These are phyloP conservation scores for Scheffersomyces amazonensis DNA, from an alignment of 805 yeast species.

Conservation along the genomic window DNA sequence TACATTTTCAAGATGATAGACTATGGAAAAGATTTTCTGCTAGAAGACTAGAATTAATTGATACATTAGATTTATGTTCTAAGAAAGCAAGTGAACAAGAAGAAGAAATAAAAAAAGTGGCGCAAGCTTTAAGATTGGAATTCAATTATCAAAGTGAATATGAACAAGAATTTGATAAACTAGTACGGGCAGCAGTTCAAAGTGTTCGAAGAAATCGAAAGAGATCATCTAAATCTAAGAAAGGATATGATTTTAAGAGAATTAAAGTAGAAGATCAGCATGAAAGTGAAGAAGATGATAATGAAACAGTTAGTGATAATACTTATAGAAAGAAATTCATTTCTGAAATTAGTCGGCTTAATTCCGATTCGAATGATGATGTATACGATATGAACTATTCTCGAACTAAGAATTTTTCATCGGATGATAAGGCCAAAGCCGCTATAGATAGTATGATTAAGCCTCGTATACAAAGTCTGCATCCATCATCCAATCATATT, in stretches of 20 bases:
- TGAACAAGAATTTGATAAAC: constrained; percentile 75
- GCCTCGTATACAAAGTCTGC: constrained; percentile 24
- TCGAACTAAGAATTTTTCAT: constrained; percentile 22
- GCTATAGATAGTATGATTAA: constrained; percentile 48
- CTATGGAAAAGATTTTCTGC: constrained; percentile 92
- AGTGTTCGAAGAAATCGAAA: constrained; percentile 87
- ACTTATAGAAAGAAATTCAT: constrained; percentile 16
- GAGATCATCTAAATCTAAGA: constrained; percentile 43
- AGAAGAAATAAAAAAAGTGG: constrained; percentile 72
- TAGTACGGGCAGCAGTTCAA: constrained; percentile 92
- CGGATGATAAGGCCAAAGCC: constrained; percentile 39
- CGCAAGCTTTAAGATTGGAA: constrained; percentile 72
- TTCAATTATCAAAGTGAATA: constrained; percentile 63
- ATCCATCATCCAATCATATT: background rate
- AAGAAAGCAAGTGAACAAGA: constrained; percentile 94
- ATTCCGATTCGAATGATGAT: constrained; percentile 32
- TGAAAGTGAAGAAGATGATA: background rate
- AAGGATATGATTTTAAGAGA: constrained; percentile 3
- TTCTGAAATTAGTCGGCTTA: constrained; percentile 32
- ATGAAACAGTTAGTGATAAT: background rate
- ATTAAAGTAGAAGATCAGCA: constrained; percentile 1
- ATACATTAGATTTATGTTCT: constrained; percentile 58
- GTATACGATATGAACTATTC: constrained; percentile 32
- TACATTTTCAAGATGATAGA: constrained; percentile 76
- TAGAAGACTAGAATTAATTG: constrained; percentile 84